Evolutionary conservation across 108 stramenopile species (phyloP), one percentile per base, ranked within the genome.

Genomic region (Seminavis robusta): DNA sequence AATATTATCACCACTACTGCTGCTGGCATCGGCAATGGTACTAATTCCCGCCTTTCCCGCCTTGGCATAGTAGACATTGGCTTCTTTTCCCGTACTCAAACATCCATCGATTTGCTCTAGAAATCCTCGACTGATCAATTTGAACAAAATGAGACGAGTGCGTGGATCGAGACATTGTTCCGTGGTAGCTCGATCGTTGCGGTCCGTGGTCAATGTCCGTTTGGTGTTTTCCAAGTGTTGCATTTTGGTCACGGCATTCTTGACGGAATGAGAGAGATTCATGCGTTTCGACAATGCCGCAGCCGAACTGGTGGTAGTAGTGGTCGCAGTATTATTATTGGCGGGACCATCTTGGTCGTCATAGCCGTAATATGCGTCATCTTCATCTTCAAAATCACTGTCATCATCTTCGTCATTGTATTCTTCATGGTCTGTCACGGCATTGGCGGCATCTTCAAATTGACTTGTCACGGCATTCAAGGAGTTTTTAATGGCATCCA

Each of bases 51-150:
- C 36, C 27, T 31, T 32, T 1, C 85, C 91, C 9, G 88, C 88
- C 65, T 76, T 77, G 56, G 97, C 97, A 39, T 98, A 98, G 61
- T 99, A 99, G 0, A 99, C 98, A 79, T 99, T 99, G 47, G 98
- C 98, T 69, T 99, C 98, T 67, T 99, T 99, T 15, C 98, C 98
- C 1, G 98, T 99, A 67, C 88, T 91, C 23, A 99, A 60, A 66
- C 98, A 99, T 36, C 98, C 98, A 61, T 99, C 95, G 43, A 99
- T 96, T 36, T 79, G 55, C 31, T 84, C 74, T 47, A 99, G 56
- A 63, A 94, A 90, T 17, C 94, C 95, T 40, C 75, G 84, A 53
- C 82, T 90, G 26, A 99, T 61, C 81, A 99, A 67, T 67, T 96
- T 94, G 77, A 98, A 99, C 26, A 99, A 73, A 45, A 99, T 94